These are phyloP conservation scores for Penstemon davidsonii DNA, from an alignment of 257 asterid species.

Conservation along the genomic window DNA sequence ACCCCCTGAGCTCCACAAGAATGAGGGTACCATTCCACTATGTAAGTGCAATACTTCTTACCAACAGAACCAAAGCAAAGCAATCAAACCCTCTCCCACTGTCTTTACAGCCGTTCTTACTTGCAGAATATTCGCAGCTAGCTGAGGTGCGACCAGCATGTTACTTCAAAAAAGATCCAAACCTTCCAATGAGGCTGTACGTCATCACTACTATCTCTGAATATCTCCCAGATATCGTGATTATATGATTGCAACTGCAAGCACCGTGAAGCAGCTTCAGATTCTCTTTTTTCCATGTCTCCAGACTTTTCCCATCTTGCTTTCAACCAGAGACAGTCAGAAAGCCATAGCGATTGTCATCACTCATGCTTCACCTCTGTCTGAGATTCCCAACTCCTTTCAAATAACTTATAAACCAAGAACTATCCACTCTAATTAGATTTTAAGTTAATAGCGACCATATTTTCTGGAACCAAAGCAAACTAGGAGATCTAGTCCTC, in stretches of 20 bases:
- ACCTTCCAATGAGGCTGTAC: background rate
- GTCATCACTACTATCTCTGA: background rate
- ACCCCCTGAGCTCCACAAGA: background rate
- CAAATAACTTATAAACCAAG: conserved; percentile 1
- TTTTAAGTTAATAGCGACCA: conserved; percentile 7
- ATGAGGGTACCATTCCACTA: background rate
- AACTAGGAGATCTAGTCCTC: background rate
- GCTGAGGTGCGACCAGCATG: background rate
- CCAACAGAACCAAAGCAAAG: conserved; percentile 1
- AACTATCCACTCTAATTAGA: background rate
- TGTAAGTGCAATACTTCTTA: background rate
- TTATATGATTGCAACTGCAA: background rate
- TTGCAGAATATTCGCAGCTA: background rate
- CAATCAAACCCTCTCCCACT: conserved; percentile 1
- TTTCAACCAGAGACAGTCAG: background rate
- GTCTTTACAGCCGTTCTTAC: background rate
- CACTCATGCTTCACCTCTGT: background rate
- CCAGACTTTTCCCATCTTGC: background rate
- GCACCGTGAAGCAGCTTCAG: background rate
- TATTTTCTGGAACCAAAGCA: background rate
- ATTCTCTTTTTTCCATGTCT: background rate
- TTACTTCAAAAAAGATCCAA: background rate
- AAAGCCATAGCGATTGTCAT: background rate
- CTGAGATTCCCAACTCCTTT: background rate
- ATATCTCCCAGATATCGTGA: background rate